Evolutionary conservation across 83 land plant species (phyloP).

Genomic region (Picea abies): DNA sequence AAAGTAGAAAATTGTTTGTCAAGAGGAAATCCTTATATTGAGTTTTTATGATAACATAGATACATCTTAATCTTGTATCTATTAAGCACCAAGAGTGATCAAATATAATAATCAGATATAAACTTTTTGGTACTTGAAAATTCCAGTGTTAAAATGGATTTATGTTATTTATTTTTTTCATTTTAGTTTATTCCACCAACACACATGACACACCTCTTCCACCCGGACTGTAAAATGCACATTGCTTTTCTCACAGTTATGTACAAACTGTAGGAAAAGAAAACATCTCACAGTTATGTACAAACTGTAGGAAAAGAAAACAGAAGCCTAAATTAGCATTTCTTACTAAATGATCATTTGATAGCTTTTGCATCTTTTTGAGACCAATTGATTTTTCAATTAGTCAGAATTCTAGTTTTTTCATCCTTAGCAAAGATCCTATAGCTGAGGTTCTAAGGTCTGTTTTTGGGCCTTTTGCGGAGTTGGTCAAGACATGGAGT

Average conservation of each 20-base stretch:
- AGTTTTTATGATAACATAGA: no score
- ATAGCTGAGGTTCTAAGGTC: conserved; percentile 58
- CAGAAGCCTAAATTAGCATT: background rate
- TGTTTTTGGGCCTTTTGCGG: conserved; percentile 62
- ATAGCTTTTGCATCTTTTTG: background rate
- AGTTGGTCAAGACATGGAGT: conserved; percentile 65
- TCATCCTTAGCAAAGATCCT: background rate
- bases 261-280: background rate
- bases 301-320: background rate
- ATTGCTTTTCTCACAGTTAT: background rate
- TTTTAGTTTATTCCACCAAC: background rate
- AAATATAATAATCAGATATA: no score
- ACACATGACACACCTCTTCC: no score
- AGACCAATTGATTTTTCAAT: background rate
- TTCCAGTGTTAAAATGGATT: no score
- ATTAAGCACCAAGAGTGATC: no score
- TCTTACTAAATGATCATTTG: background rate
- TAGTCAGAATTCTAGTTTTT: background rate
- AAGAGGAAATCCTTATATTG: no score
- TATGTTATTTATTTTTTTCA: background rate
- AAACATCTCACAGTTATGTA: background rate
- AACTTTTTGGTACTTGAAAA: no score
- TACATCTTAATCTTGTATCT: no score
- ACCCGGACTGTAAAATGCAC: background rate
- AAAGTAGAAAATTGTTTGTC: no score